phyloP scores from a whole-genome alignment of 345 rosid genomes.

The Eucalyptus shirleyi region DNA sequence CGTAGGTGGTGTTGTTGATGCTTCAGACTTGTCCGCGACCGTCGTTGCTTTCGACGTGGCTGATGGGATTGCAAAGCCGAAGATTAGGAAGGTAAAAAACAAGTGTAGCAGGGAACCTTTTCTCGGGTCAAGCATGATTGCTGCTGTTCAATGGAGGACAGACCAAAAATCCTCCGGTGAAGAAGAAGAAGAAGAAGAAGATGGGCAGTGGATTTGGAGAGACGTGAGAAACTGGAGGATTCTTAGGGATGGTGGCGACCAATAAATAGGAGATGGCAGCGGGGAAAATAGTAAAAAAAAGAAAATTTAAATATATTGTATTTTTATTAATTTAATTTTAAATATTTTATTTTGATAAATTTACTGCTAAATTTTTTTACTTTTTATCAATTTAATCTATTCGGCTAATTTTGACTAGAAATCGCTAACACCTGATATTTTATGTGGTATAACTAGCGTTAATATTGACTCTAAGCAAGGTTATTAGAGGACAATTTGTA shows the following conservation, averaged over 20 bases:
- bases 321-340: no score
- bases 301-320: fast-evolving
- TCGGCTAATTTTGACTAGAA: fast-evolving
- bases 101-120: background rate
- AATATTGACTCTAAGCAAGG: no score
- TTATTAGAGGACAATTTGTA: background rate
- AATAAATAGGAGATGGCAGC: background rate
- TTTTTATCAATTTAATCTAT: no score
- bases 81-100: background rate
- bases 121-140: background rate
- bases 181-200: background rate
- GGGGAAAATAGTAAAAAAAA: background rate
- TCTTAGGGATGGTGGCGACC: background rate
- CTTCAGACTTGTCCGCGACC: background rate
- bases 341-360: no score
- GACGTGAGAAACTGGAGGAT: background rate
- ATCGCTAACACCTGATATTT: fast-evolving
- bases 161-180: background rate
- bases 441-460: no score
- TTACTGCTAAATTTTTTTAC: fast-evolving
- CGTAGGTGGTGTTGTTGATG: background rate
- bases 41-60: background rate
- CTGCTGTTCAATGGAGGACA: background rate
- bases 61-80: background rate
- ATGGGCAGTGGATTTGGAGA: background rate